Evolutionary conservation across 345 rosid genomes (phyloP).

Genomic region (Bruguiera gymnorhiza): DNA sequence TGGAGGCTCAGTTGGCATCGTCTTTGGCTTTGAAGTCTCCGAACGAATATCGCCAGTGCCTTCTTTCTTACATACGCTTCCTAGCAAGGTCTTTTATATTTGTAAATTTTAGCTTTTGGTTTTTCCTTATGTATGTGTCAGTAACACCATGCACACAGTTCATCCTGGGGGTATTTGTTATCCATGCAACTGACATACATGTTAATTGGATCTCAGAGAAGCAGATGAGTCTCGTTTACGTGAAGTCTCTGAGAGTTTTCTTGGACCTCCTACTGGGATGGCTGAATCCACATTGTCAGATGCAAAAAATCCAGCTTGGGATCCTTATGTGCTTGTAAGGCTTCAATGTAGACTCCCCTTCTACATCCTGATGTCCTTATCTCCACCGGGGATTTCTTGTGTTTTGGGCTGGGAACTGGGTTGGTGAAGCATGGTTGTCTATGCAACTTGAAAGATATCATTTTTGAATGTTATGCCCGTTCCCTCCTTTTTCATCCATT

Average conservation of each 20-base stretch:
- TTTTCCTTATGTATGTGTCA: background rate
- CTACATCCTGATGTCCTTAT: too few species aligned
- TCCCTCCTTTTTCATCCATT: background rate
- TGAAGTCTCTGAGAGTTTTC: slow-evolving; percentile 91
- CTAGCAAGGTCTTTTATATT: slow-evolving; percentile 60
- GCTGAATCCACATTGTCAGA: slow-evolving; percentile 50
- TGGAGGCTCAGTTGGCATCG: slow-evolving; percentile 94
- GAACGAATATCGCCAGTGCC: slow-evolving; percentile 88
- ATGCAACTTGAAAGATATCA: too few species aligned
- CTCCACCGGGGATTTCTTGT: too few species aligned
- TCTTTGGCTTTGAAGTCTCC: slow-evolving; percentile 80
- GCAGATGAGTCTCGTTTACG: slow-evolving; percentile 92
- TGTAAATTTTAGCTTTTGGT: background rate
- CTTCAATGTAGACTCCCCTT: slow-evolving; percentile 1
- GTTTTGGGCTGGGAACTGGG: too few species aligned
- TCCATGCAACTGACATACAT: background rate
- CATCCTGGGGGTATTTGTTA: background rate
- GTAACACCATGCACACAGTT: background rate
- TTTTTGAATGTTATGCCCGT: too few species aligned
- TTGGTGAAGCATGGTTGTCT: too few species aligned
- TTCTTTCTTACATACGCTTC: slow-evolving; percentile 86
- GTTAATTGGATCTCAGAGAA: slow-evolving; percentile 55
- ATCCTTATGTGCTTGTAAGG: slow-evolving; percentile 84
- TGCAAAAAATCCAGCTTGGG: slow-evolving; percentile 60
- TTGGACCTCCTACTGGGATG: slow-evolving; percentile 97